A percentile compares a stretch with the other conserved stretches of the same genome.
These are phyloP conservation scores for Metschnikowia dekortorum DNA, from an alignment of 805 yeast genomes.

Conservation along the genomic window DNA sequence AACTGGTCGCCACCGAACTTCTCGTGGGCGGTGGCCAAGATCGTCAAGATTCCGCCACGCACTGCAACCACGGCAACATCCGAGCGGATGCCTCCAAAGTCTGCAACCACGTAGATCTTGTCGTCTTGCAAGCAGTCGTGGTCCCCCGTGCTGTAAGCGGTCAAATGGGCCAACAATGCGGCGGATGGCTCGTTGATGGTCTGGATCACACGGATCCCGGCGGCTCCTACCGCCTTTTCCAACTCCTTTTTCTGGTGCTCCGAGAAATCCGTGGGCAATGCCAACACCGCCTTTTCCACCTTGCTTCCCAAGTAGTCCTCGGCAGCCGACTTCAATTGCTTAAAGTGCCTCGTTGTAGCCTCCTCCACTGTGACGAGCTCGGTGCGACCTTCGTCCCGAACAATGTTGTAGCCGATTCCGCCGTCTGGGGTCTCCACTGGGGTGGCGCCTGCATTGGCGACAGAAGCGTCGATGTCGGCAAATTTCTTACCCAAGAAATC, in stretches of 20 bases:
- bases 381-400: constrained; percentile 44
- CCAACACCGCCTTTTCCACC: constrained; percentile 78
- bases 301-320: constrained; percentile 83
- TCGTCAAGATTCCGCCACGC: constrained; percentile 90
- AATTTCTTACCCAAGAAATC: constrained; percentile 81
- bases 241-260: constrained; percentile 67
- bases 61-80: constrained; percentile 92
- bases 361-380: constrained; percentile 69
- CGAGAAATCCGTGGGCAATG: constrained; percentile 86
- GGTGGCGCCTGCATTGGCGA: constrained; percentile 57
- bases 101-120: constrained; percentile 85
- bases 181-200: constrained; percentile 89
- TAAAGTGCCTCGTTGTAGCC: constrained; percentile 77
- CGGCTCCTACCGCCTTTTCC: constrained; percentile 54
- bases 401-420: constrained; percentile 60
- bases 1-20: constrained; percentile 83
- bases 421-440: constrained; percentile 56
- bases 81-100: constrained; percentile 93
- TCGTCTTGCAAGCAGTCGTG: constrained; percentile 50
- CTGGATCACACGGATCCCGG: constrained; percentile 80
- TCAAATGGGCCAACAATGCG: constrained; percentile 78
- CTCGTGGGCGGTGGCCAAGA: constrained; percentile 81
- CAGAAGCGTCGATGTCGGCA: constrained; percentile 62
- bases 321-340: constrained; percentile 80
- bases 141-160: constrained; percentile 31